These are phyloP conservation scores for Clarkia xantiana DNA, from an alignment of 345 rosid species.

Conservation along the genomic window DNA sequence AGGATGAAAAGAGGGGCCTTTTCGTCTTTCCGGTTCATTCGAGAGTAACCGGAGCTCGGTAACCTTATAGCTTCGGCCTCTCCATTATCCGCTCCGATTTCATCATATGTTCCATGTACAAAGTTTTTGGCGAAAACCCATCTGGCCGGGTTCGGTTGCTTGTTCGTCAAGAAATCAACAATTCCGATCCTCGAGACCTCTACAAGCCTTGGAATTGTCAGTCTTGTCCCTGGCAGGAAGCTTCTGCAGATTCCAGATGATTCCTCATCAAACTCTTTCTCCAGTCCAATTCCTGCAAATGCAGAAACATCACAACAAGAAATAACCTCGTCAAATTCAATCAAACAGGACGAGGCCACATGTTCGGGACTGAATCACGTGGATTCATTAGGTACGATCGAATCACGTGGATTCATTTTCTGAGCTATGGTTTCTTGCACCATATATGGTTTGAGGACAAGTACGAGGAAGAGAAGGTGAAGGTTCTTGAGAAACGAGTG, in stretches of 20 bases:
- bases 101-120: constrained; percentile 78
- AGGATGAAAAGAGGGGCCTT: constrained; percentile 50
- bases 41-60: constrained; percentile 66
- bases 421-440: constrained; percentile 53
- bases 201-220: constrained; percentile 48
- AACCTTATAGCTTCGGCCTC: constrained; percentile 87
- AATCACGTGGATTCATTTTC: constrained; percentile 70
- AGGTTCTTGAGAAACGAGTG: constrained; percentile 30
- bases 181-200: constrained; percentile 39
- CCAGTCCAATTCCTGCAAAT: constrained; percentile 24
- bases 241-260: constrained; percentile 20
- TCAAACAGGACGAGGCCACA: constrained; percentile 14
- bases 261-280: constrained; percentile 29
- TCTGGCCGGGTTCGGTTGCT: constrained; percentile 95
- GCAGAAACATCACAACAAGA: background rate
- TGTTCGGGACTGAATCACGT: constrained; percentile 66
- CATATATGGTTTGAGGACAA: constrained; percentile 51
- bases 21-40: constrained; percentile 91
- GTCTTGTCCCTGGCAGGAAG: constrained; percentile 42
- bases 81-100: constrained; percentile 79
- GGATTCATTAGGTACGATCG: constrained; percentile 48
- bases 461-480: constrained; percentile 36
- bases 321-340: too few relatives aligned
- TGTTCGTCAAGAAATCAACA: constrained; percentile 71
- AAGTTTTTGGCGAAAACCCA: constrained; percentile 84